Percentiles rank a stretch among this genome's conserved stretches.
These are phyloP conservation scores for Bryoerythrophyllum caledonicum DNA, from an alignment of 225 moss, liverwort and hornwort species.

Conservation along the genomic window DNA sequence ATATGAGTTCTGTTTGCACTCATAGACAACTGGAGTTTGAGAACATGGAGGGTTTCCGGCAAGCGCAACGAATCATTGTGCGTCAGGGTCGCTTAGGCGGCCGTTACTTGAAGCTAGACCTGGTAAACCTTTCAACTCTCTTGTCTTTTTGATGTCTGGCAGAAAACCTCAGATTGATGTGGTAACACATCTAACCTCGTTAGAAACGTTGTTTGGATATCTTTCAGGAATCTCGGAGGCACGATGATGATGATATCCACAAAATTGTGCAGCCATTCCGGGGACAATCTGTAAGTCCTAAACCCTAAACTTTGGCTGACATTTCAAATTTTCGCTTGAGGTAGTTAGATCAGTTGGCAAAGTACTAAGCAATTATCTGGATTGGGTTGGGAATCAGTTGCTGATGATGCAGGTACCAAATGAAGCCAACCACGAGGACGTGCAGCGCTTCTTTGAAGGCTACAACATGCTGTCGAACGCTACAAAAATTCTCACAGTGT, in stretches of 20 bases:
- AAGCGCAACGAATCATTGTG: constrained; percentile 61
- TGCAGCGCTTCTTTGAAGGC: constrained; percentile 82
- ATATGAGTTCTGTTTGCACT: background rate
- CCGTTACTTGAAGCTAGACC: constrained; percentile 80
- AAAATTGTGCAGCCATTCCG: constrained; percentile 48
- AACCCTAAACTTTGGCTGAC: too few relatives aligned
- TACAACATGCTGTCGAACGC: constrained; percentile 50
- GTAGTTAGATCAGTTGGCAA: background rate
- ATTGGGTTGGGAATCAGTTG: constrained; percentile 52
- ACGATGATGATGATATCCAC: constrained; percentile 58
- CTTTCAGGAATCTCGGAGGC: constrained; percentile 33
- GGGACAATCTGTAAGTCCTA: constrained; percentile 75
- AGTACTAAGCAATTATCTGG: constrained; percentile 23
- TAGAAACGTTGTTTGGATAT: too few relatives aligned
- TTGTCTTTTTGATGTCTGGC: background rate
- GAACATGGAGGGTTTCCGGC: constrained; percentile 58
- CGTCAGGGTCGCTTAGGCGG: constrained; percentile 78
- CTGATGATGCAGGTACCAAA: constrained; percentile 63
- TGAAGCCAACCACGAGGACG: constrained; percentile 55
- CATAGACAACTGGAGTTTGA: constrained; percentile 44
- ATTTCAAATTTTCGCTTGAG: too few relatives aligned
- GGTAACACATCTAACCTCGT: too few relatives aligned
- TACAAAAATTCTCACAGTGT: constrained; percentile 62
- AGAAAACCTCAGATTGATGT: too few relatives aligned
- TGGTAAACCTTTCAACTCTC: constrained; percentile 34